A percentile compares a stretch with the other conserved stretches of the same genome.
phyloP scores from a whole-genome alignment of 2,329 filamentous ascomycete genomes.

The Magnaporthiopsis incrustans region DNA sequence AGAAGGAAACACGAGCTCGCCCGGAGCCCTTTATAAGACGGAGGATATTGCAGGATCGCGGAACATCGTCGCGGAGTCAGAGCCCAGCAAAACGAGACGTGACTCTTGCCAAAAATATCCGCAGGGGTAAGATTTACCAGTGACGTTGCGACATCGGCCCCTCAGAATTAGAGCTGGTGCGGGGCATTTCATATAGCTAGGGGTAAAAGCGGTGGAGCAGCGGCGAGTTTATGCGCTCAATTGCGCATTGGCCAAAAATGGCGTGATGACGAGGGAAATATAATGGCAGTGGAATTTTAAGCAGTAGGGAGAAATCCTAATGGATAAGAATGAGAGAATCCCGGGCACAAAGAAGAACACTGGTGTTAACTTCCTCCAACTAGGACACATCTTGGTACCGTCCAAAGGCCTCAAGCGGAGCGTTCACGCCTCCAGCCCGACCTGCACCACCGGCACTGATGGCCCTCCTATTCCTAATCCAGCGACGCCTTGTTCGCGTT shows the following conservation, averaged over 20 bases:
- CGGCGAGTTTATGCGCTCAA: no score
- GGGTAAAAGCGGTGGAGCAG: no score
- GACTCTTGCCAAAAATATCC: not conserved
- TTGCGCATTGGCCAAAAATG: no score
- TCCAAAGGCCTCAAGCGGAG: no score
- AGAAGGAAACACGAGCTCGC: not conserved
- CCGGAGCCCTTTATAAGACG: not conserved
- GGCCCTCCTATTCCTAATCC: slow-evolving; percentile 16
- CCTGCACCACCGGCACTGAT: no score
- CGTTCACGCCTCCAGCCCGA: not conserved
- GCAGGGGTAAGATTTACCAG: not conserved
- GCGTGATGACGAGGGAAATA: no score
- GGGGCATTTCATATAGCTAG: not conserved
- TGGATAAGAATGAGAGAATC: no score
- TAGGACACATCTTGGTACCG: no score
- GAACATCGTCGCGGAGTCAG: not conserved
- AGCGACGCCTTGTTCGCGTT: slow-evolving; percentile 46
- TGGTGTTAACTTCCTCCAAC: no score
- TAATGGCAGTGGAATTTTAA: no score
- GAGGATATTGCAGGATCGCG: not conserved
- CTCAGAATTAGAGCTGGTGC: not conserved
- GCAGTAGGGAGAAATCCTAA: no score
- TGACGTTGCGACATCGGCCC: slow-evolving; percentile 1
- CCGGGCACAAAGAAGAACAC: no score
- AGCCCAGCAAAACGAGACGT: not conserved